A percentile compares a stretch with the other conserved stretches of the same genome.
Evolutionary conservation across 768 basidiomycete genomes (phyloP).

Genomic region (Exidia glandulosa): DNA sequence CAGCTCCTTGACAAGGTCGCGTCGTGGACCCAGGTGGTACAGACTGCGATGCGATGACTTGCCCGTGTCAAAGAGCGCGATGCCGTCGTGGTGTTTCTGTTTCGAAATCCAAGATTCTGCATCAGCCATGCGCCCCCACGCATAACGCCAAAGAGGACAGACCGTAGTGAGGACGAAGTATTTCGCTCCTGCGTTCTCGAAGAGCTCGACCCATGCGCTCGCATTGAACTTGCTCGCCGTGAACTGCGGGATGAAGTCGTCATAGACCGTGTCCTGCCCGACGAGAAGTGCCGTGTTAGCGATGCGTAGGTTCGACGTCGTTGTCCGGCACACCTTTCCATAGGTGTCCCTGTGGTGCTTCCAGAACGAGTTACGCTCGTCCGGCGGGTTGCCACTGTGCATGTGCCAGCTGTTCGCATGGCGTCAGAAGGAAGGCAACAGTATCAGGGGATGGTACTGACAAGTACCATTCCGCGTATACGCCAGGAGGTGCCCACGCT

Average conservation of each 20-base stretch:
- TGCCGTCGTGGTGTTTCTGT: slow-evolving; percentile 56
- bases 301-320: no score
- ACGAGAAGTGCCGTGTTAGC: no score
- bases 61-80: slow-evolving; percentile 42
- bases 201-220: slow-evolving; percentile 41
- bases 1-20: slow-evolving; percentile 41
- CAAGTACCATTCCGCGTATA: slow-evolving; percentile 50
- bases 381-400: slow-evolving; percentile 25
- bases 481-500: slow-evolving; percentile 10
- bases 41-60: slow-evolving; percentile 41
- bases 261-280: slow-evolving; percentile 35
- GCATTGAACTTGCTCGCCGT: slow-evolving; percentile 43
- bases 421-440: not conserved
- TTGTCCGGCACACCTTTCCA: slow-evolving; percentile 28
- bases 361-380: slow-evolving; percentile 31
- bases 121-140: not conserved
- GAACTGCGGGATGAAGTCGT: slow-evolving; percentile 48
- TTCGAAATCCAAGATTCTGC: not conserved
- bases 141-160: slow-evolving; percentile 6
- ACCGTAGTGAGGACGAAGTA: slow-evolving; percentile 50
- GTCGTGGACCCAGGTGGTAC: slow-evolving; percentile 36
- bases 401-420: slow-evolving; percentile 28
- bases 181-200: slow-evolving; percentile 46
- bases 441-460: slow-evolving; percentile 16
- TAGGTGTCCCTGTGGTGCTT: slow-evolving; percentile 38